phyloP scores from a whole-genome alignment of 1,139 yeast species.

The Yamadazyma aaseri region DNA sequence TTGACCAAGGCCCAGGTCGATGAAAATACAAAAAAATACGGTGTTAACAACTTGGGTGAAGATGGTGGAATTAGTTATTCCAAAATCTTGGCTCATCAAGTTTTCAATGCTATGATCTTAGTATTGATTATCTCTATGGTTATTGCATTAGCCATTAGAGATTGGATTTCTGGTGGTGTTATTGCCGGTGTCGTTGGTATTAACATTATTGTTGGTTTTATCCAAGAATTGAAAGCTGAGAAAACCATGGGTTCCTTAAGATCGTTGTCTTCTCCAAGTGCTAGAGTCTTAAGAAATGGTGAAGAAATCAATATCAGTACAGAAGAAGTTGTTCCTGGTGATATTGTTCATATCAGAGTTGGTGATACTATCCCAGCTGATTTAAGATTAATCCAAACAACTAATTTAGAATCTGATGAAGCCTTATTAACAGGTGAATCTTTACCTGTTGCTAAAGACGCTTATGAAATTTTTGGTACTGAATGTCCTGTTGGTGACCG shows the following conservation, averaged over 20 bases:
- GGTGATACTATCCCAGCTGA: conserved; percentile 86
- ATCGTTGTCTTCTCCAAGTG: conserved; percentile 72
- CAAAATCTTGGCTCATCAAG: conserved; percentile 63
- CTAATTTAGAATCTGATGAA: conserved; percentile 78
- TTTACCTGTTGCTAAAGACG: conserved; percentile 63
- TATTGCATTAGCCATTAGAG: conserved; percentile 70
- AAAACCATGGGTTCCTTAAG: conserved; percentile 77
- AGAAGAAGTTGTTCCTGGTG: conserved; percentile 79
- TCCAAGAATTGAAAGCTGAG: conserved; percentile 73
- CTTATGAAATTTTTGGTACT: conserved; percentile 16
- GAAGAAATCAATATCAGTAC: conserved; percentile 59
- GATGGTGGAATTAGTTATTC: conserved; percentile 56
- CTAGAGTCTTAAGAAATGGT: conserved; percentile 66
- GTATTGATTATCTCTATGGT: conserved; percentile 73
- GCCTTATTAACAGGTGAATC: conserved; percentile 82
- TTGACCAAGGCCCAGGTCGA: conserved; percentile 39
- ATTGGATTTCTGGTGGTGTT: conserved; percentile 85
- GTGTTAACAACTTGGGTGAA: conserved; percentile 63
- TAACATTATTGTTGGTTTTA: conserved; percentile 66
- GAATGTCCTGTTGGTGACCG: conserved; percentile 68
- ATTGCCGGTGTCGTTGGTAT: conserved; percentile 68
- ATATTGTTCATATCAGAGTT: conserved; percentile 59
- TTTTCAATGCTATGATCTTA: conserved; percentile 77
- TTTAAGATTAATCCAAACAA: conserved; percentile 55
- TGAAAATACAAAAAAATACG: conserved; percentile 32